Conservation (phyloP, 2,329 filamentous ascomycete species). For the Bisporella sp. region DNA sequence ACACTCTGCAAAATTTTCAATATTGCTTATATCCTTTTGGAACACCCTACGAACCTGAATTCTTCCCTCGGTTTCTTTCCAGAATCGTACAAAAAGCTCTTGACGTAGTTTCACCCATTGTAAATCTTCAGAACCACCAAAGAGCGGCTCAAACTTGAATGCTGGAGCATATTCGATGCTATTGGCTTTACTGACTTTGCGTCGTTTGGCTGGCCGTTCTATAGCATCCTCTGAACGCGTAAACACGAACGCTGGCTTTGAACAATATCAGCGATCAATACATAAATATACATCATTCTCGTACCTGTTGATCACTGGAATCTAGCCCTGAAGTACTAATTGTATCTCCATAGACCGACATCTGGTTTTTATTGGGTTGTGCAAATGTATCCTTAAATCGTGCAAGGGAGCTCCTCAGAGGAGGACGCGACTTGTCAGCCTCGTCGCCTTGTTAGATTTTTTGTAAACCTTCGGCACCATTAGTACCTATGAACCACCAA, state of each 20-base stretch:
- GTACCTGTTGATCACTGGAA: conserved; percentile 26
- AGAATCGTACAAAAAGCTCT: conserved; percentile 53
- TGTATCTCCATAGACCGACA: conserved; percentile 24
- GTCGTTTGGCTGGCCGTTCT: conserved; percentile 28
- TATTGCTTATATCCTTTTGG: conserved; percentile 20
- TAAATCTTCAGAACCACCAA: conserved; percentile 46
- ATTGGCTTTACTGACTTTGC: conserved; percentile 20
- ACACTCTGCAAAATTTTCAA: conserved; percentile 39
- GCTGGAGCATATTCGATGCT: not conserved
- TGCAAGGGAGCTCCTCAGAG: conserved; percentile 9
- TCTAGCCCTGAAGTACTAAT: conserved; percentile 22
- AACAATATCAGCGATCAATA: not conserved
- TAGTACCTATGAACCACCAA: conserved; percentile 8
- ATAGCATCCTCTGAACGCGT: conserved; percentile 18
- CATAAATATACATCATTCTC: not conserved
- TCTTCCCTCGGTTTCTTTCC: conserved; percentile 55
- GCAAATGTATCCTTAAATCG: not conserved
- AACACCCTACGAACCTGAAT: conserved; percentile 43
- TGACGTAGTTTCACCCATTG: conserved; percentile 46
- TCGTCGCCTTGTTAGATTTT: conserved; percentile 3
- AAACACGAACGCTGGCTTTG: conserved; percentile 32
- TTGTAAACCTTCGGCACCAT: not conserved
- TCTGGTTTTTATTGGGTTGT: conserved; percentile 10
- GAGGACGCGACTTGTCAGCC: not conserved
- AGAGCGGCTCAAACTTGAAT: conserved; percentile 41